These are phyloP conservation scores for Zalaria sp. DNA, from an alignment of 2,329 filamentous ascomycete genomes.

Conservation along the genomic window DNA sequence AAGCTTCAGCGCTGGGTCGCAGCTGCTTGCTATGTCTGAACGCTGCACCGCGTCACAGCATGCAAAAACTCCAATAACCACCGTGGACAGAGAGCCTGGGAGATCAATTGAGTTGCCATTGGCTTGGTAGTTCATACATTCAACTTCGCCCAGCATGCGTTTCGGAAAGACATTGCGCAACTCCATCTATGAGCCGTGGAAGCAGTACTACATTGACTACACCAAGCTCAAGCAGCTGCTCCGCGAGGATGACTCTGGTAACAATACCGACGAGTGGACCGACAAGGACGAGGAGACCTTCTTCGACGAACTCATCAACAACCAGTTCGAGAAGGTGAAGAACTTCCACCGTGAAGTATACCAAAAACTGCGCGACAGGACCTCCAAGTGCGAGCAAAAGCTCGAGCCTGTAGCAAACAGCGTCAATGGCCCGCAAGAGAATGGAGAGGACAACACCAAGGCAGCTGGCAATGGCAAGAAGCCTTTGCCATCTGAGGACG, in stretches of 20 bases:
- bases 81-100: neutral
- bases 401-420: constrained; percentile 40
- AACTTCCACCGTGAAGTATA: constrained; percentile 75
- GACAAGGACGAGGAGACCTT: constrained; percentile 88
- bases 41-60: neutral
- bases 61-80: neutral
- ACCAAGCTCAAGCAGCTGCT: constrained; percentile 79
- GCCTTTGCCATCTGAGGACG: constrained; percentile 22
- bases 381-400: constrained; percentile 52
- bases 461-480: constrained; percentile 18
- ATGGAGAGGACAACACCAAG: constrained; percentile 16
- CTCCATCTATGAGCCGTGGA: constrained; percentile 76
- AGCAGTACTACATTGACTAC: constrained; percentile 91
- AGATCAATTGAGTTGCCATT: neutral
- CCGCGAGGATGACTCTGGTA: constrained; percentile 53
- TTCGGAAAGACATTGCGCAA: constrained; percentile 81
- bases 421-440: constrained; percentile 17
- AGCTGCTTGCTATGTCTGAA: no score
- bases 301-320: constrained; percentile 87
- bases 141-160: constrained; percentile 48
- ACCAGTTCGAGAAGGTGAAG: constrained; percentile 89
- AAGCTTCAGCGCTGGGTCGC: neutral
- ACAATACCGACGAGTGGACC: constrained; percentile 55
- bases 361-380: constrained; percentile 67
- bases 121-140: neutral